Conservation (phyloP, 441 rosid species). For the Rhodomyrtus psidioides region DNA sequence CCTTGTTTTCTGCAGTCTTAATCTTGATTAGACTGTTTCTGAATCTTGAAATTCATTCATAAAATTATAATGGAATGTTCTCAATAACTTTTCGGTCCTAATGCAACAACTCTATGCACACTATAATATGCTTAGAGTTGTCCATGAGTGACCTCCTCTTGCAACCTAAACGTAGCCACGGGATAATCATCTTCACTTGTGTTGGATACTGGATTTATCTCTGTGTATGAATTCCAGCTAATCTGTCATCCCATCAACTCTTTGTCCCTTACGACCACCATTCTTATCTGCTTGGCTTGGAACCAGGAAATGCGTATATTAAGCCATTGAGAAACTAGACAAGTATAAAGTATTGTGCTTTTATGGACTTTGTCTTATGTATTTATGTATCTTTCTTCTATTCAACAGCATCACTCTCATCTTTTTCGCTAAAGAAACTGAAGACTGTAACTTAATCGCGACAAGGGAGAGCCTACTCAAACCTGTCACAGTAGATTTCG, state of each 20-base stretch:
- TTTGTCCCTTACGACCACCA: background rate
- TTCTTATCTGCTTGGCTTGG: background rate
- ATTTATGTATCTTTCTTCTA: background rate
- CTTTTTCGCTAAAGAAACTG: constrained; percentile 20
- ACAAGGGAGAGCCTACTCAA: constrained; percentile 11
- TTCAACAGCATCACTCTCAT: constrained; percentile 15
- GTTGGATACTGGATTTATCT: background rate
- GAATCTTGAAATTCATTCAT: background rate
- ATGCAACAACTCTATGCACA: background rate
- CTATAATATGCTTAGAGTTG: background rate
- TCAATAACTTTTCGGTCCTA: background rate
- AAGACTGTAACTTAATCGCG: constrained; percentile 13
- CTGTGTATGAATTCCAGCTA: background rate
- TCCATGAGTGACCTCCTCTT: background rate
- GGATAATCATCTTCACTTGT: background rate
- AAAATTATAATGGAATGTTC: background rate
- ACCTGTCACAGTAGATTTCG: constrained; percentile 14
- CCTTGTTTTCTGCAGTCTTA: background rate
- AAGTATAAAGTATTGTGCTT: background rate
- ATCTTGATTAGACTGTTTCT: background rate
- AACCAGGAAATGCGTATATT: background rate
- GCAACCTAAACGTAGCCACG: background rate
- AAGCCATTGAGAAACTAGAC: background rate
- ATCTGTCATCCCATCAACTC: background rate
- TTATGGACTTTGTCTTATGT: background rate